Evolutionary conservation across 176 grass and related monocot species (phyloP), one percentile per base, ranked within the genome.

Genomic region (Echinochloa phyllopogon): DNA sequence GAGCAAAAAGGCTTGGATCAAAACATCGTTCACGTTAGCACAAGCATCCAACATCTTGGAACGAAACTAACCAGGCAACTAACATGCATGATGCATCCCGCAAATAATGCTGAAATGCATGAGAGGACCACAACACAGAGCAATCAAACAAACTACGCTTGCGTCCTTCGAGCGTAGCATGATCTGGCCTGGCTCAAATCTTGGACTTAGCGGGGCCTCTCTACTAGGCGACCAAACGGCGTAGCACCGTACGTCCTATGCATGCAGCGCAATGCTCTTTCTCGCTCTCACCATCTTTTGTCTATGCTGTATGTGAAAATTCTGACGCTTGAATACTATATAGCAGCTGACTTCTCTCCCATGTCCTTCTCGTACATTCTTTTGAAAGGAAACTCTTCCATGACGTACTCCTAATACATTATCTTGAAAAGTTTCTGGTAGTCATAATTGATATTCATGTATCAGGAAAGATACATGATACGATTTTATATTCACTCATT

Each of bases 91-190:
- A 21, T 68, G 52, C 38, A 14, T 45, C 41, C 47, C 42, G 23
- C 69, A n/a, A n/a, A n/a, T n/a, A n/a, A n/a, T n/a, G n/a, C n/a
- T n/a, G n/a, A 49, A 27, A 72, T 29, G 23, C 69, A 29, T 17
- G 43, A 72, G 69, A 43, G 66, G 69, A 72, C 43, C 69, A 72
- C 69, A 16, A 13, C 13, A 4, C 21, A n/a, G 2, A 48, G 42
- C 69, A 72, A 47, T 14, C 69, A 48, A 23, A 72, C 69, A 72
- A 72, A 72, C 23, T 49, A 49, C 23, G 20, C 62, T 17, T 65
- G 62, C 62, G 15, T 65, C 14, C 62, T 65, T 33, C 14, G 29
- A 38, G 29, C 62, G 14, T 65, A 38, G 62, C 29, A 3, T 65
- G 29, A 65, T 65, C 14, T 65, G 29, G 29, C 29, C 62, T 38